These are phyloP conservation scores for Microstegium vimineum DNA, from an alignment of 176 grass and related monocot genomes.

Conservation along the genomic window DNA sequence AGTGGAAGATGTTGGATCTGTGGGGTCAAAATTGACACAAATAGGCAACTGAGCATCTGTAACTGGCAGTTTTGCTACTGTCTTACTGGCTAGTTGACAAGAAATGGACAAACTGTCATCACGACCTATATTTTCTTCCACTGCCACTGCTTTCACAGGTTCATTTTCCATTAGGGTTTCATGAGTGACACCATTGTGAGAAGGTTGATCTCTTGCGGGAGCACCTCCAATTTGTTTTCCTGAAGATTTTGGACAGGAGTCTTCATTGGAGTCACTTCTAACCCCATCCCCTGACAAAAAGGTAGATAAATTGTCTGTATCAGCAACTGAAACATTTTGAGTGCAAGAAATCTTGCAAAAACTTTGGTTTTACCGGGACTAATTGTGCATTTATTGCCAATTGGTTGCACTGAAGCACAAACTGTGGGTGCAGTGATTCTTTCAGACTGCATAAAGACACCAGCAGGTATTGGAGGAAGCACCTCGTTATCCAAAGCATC, in stretches of 20 bases:
- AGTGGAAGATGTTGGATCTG: conserved; percentile 33
- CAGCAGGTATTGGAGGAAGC: conserved; percentile 38
- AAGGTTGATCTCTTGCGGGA: conserved; percentile 13
- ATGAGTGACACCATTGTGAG: conserved; percentile 16
- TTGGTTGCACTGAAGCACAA: conserved; percentile 31
- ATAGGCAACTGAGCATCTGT: conserved; percentile 53
- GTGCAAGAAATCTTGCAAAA: conserved; percentile 22
- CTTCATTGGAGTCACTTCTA: conserved; percentile 25
- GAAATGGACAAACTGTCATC: conserved; percentile 36
- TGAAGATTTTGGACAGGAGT: conserved; percentile 21
- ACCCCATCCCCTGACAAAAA: conserved; percentile 22
- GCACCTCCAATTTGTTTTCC: conserved; percentile 23
- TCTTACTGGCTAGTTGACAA: conserved; percentile 35
- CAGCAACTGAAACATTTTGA: conserved; percentile 25
- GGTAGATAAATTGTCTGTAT: conserved; percentile 22
- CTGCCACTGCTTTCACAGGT: conserved; percentile 21
- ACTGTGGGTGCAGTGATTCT: conserved; percentile 18
- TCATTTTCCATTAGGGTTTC: conserved; percentile 30
- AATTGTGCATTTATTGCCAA: conserved; percentile 13
- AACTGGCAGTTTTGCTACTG: conserved; percentile 21
- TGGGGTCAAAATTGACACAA: conserved; percentile 28
- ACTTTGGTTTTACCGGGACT: conserved; percentile 35
- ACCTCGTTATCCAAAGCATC: conserved; percentile 23
- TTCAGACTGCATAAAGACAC: conserved; percentile 26
- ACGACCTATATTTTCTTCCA: conserved; percentile 35